Evolutionary conservation across 2,329 filamentous ascomycete genomes (phyloP).

Genomic region (Ophiostoma pallidulum): DNA sequence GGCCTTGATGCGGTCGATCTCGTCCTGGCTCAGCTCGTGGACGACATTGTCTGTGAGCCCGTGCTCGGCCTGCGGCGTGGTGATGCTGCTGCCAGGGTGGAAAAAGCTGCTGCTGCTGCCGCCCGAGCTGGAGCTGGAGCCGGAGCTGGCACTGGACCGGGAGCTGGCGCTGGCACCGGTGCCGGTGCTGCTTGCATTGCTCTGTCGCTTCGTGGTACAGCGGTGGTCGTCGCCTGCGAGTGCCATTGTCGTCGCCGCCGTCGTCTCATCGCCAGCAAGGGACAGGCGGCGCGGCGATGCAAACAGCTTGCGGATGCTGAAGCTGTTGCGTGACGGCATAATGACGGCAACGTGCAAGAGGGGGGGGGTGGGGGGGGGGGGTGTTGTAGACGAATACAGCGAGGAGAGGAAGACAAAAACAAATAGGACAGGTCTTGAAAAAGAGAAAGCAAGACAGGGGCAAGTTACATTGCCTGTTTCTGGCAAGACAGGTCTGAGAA

Average conservation of each 20-base stretch:
- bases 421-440: not conserved
- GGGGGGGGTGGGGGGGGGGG: not conserved
- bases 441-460: not conserved
- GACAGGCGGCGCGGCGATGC: constrained; percentile 22
- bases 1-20: constrained; percentile 42
- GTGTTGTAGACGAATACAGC: not conserved
- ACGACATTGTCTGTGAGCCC: constrained; percentile 9
- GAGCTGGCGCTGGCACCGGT: not conserved
- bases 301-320: constrained; percentile 36
- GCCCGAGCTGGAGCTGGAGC: not conserved
- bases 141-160: not conserved
- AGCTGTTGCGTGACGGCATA: constrained; percentile 33
- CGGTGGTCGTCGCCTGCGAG: not conserved
- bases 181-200: not conserved
- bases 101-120: constrained; percentile 1
- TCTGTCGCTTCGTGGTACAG: not conserved
- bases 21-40: constrained; percentile 24
- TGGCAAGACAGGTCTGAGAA: constrained; percentile 4
- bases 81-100: constrained; percentile 23
- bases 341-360: constrained; percentile 14
- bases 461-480: constrained; percentile 11
- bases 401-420: not conserved
- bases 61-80: constrained; percentile 11
- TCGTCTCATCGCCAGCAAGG: not conserved
- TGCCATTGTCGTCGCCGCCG: too few species aligned